Evolutionary conservation across 768 basidiomycete species (phyloP), one percentile per base, ranked within the genome.

Genomic region (Mycena alexandri): DNA sequence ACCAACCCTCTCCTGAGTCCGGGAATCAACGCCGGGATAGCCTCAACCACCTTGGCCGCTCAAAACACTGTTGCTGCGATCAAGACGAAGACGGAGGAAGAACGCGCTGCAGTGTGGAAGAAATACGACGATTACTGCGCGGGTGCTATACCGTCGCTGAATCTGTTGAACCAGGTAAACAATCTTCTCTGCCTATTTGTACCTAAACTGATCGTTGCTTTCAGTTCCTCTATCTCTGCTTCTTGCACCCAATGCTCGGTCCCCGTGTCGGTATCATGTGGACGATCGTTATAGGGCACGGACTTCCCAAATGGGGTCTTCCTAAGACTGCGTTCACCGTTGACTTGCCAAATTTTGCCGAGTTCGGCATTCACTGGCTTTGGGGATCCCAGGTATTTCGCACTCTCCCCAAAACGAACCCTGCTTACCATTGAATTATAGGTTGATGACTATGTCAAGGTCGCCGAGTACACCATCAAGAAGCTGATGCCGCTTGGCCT

Each of bases 171-270:
- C 41, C 44, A 29, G 29, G 29, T 29, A 29, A 29, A 29, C 29
- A 6, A 29, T 29, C 29, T 29, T 29, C 6, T 29, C 29, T 29
- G 29, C 29, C 6, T 6, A 6, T 29, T 29, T 29, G 6, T 6
- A 29, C 29, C 29, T 6, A 29, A n/a, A 29, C 29, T 29, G 29
- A 29, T 29, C 29, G 29, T 29, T 29, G 29, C 29, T 29, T 29
- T 29, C 29, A 68, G 67, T 68, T 68, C 67, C 67, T 68, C 41
- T 68, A 68, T 43, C 67, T 68, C n/a, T 63, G 62, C n/a, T 69
- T 69, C 44, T 59, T 69, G 67, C 67, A 69, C 41, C 67, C 67
- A 10, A 13, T 60, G 46, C 36, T 69, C 16, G 67, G 67, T 38
- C 67, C 67, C 22, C 62, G 67, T 24, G 50, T 69, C 21, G 62